phyloP scores from a whole-genome alignment of 2,329 filamentous ascomycete genomes.

The Monilinia fructicola region DNA sequence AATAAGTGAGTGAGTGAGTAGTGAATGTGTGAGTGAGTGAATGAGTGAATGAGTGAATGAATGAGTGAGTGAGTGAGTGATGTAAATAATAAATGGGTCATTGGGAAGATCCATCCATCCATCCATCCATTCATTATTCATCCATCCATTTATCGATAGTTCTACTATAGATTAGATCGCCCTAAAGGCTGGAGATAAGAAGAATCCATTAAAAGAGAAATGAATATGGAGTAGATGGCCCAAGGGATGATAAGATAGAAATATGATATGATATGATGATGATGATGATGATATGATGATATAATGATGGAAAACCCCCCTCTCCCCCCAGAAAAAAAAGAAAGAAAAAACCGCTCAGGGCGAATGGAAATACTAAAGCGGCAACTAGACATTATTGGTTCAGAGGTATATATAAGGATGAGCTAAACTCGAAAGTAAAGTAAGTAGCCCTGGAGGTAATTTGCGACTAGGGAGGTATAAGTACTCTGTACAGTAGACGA shows the following conservation, averaged over 20 bases:
- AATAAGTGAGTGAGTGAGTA: not conserved
- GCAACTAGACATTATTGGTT: conserved; percentile 4
- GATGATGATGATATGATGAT: not conserved
- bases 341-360: not conserved
- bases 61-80: not conserved
- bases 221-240: not conserved
- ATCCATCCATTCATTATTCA: no score
- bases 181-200: no score
- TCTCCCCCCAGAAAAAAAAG: not conserved
- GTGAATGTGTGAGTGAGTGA: not conserved
- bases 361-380: conserved; percentile 7
- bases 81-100: no score
- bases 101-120: no score
- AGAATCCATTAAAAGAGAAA: not conserved
- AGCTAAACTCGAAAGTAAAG: conserved; percentile 18
- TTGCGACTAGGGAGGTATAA: no score
- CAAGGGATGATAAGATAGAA: no score
- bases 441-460: not conserved
- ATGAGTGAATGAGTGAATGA: not conserved
- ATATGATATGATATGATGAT: not conserved
- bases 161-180: no score
- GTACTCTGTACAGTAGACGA: not conserved
- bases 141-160: no score
- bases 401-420: not conserved
- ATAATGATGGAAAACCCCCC: no score